Conservation (phyloP, 2,329 filamentous ascomycete genomes). For the Cytospora piceicola region DNA sequence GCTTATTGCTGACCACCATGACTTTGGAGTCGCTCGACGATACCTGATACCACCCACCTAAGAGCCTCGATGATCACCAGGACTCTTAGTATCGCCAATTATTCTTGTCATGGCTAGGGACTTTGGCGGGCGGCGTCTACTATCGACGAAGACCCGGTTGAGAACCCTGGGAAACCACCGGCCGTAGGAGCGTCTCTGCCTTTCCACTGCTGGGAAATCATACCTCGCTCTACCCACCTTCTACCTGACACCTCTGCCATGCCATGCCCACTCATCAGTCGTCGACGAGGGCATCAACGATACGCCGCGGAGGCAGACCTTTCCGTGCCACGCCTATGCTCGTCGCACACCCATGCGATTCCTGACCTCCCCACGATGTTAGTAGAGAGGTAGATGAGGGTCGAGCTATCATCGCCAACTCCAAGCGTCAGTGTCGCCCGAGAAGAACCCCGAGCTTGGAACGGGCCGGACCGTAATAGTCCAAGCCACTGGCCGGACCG, state of each 20-base stretch:
- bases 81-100: neutral
- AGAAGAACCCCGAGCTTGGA: neutral
- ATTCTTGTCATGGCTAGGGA: no score
- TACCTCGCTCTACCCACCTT: no score
- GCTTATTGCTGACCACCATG: no score
- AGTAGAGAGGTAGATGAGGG: neutral
- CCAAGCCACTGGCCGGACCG: neutral
- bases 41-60: neutral
- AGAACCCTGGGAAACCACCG: no score
- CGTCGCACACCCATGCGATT: neutral
- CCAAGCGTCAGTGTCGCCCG: neutral
- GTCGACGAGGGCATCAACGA: neutral
- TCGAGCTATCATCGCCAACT: neutral
- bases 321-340: neutral
- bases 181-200: no score
- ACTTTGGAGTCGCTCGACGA: no score
- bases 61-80: neutral
- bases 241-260: no score
- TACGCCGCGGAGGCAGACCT: neutral
- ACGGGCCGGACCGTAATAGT: neutral
- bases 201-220: no score
- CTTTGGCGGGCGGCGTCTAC: no score
- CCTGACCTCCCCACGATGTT: neutral
- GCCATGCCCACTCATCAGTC: neutral
- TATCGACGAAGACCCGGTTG: no score